Evolutionary conservation across 2,329 filamentous ascomycete species (phyloP).

Genomic region (Fusarium nodosum): DNA sequence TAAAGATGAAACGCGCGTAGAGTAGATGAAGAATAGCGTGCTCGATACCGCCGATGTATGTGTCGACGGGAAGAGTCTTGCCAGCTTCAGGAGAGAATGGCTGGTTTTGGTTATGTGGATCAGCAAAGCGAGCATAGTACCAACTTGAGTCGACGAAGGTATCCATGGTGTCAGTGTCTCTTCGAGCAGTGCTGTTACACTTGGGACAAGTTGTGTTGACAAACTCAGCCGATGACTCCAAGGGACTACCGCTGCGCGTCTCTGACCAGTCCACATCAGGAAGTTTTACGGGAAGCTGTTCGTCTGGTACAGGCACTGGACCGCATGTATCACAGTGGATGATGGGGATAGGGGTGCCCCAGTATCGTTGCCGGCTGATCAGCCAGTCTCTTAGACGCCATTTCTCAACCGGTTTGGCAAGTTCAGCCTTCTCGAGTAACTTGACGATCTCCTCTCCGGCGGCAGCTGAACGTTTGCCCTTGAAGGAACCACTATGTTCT

Average conservation of each 20-base stretch:
- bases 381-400: slow-evolving; percentile 92
- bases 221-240: slow-evolving; percentile 80
- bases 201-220: slow-evolving; percentile 81
- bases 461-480: slow-evolving; percentile 72
- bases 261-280: slow-evolving; percentile 78
- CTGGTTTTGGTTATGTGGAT: slow-evolving; percentile 72
- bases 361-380: slow-evolving; percentile 91
- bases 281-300: slow-evolving; percentile 81
- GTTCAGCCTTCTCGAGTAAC: slow-evolving; percentile 65
- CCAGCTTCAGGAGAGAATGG: slow-evolving; percentile 74
- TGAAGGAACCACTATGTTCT: slow-evolving; percentile 73
- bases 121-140: slow-evolving; percentile 88
- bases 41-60: slow-evolving; percentile 92
- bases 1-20: slow-evolving; percentile 91
- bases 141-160: slow-evolving; percentile 96
- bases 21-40: slow-evolving; percentile 92
- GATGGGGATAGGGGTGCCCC: slow-evolving; percentile 91
- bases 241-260: slow-evolving; percentile 80
- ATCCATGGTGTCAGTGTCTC: slow-evolving; percentile 96
- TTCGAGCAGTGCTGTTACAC: slow-evolving; percentile 77
- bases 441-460: slow-evolving; percentile 72
- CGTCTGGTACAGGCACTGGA: slow-evolving; percentile 80
- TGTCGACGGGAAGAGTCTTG: slow-evolving; percentile 78
- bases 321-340: slow-evolving; percentile 85
- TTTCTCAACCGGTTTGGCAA: slow-evolving; percentile 75